Percentiles rank a stretch among this genome's conserved stretches.
phyloP scores from a whole-genome alignment of 1,284 basidiomycete species.

The Mycosarcoma maydis region DNA sequence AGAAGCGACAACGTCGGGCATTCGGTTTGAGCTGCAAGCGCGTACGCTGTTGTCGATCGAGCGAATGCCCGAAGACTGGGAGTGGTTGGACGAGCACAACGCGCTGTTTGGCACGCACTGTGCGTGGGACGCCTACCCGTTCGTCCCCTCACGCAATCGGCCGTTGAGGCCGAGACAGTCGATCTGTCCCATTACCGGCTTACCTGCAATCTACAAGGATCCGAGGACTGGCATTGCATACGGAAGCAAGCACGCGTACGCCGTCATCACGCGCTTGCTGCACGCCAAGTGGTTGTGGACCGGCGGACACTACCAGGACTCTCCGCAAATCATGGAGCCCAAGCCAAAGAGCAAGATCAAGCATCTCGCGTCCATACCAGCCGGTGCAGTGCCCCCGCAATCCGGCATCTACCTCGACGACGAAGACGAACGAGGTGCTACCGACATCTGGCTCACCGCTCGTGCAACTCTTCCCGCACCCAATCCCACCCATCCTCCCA shows the following conservation, averaged over 20 bases:
- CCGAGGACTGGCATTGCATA: slow-evolving; percentile 80
- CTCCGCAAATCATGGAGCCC: too few species aligned
- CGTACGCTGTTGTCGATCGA: slow-evolving; percentile 56
- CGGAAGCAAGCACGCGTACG: slow-evolving; percentile 76
- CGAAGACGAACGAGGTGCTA: slow-evolving; percentile 36
- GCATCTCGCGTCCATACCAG: too few species aligned
- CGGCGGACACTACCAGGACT: slow-evolving; percentile 17
- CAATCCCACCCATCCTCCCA: background rate
- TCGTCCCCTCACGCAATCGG: slow-evolving; percentile 68
- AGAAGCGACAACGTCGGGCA: background rate
- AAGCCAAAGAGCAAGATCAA: slow-evolving; percentile 1
- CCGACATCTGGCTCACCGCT: slow-evolving; percentile 15
- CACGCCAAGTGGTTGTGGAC: slow-evolving; percentile 68
- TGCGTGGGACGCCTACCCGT: slow-evolving; percentile 68
- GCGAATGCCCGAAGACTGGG: slow-evolving; percentile 30
- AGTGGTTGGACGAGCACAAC: slow-evolving; percentile 77
- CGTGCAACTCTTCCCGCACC: background rate
- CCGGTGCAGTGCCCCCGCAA: slow-evolving; percentile 25
- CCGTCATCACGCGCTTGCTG: slow-evolving; percentile 73
- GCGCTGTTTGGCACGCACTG: slow-evolving; percentile 77
- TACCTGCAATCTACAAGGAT: slow-evolving; percentile 74
- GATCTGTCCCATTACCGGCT: slow-evolving; percentile 70
- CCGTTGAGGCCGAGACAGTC: slow-evolving; percentile 67
- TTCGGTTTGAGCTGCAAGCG: slow-evolving; percentile 24
- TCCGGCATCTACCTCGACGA: slow-evolving; percentile 45